Percentiles rank a stretch among this genome's conserved stretches.
Evolutionary conservation across 108 stramenopile genomes (phyloP).

Genomic region (Ochromonas danica): DNA sequence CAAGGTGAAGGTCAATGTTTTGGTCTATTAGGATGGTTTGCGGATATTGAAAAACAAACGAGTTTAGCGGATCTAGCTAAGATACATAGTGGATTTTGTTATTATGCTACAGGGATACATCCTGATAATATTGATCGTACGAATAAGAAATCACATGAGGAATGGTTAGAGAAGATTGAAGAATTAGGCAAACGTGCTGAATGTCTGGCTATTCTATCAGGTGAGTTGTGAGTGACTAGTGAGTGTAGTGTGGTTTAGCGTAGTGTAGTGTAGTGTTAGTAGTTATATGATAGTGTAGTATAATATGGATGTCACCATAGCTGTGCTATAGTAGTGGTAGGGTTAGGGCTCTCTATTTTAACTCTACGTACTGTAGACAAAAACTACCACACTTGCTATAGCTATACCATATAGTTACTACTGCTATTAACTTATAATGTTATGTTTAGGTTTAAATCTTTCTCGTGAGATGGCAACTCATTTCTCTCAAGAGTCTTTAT

Average conservation of each 20-base stretch:
- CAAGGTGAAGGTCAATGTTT: neutral
- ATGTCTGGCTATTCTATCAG: constrained; percentile 27
- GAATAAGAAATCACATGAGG: constrained; percentile 34
- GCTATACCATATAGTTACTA: too few relatives aligned
- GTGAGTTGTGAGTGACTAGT: too few relatives aligned
- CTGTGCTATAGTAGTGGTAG: too few relatives aligned
- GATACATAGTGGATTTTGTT: neutral
- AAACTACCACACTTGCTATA: too few relatives aligned
- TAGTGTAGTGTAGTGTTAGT: too few relatives aligned
- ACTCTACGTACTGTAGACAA: too few relatives aligned
- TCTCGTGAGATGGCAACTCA: constrained; percentile 30
- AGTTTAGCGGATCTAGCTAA: neutral
- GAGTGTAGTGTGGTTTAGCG: too few relatives aligned
- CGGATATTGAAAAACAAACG: constrained; percentile 31
- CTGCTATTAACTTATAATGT: neutral
- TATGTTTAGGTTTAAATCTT: constrained; percentile 6
- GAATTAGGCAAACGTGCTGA: constrained; percentile 2
- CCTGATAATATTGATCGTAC: constrained; percentile 37
- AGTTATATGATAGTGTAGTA: too few relatives aligned
- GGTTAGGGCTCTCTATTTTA: too few relatives aligned
- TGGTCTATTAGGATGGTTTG: constrained; percentile 12
- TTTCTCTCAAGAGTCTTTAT: constrained; percentile 33
- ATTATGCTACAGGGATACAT: constrained; percentile 21
- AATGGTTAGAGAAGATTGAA: constrained; percentile 31
- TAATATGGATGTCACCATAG: too few relatives aligned